A percentile compares a stretch with the other conserved stretches of the same genome.
Evolutionary conservation across 1,139 yeast species (phyloP).

Genomic region (Yamadazyma oceani): DNA sequence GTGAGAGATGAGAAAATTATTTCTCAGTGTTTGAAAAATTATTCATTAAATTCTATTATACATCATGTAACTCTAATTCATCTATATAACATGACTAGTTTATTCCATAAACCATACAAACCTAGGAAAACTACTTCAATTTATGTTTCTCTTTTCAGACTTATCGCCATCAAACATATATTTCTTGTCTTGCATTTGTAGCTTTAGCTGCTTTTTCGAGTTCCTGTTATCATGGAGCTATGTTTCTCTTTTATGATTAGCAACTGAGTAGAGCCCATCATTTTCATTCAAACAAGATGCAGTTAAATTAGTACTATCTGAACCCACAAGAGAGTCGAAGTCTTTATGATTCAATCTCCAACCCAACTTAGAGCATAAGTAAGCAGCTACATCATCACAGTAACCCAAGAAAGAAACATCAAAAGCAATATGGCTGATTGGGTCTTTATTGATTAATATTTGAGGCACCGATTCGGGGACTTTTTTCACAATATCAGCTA

Average conservation of each 20-base stretch:
- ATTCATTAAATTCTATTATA: too few relatives aligned
- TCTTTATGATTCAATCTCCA: slow-evolving; percentile 68
- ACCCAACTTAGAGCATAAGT: slow-evolving; percentile 56
- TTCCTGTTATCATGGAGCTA: background rate
- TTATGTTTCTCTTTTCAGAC: background rate
- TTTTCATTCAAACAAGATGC: slow-evolving; percentile 22
- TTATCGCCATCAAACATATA: too few relatives aligned
- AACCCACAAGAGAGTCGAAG: slow-evolving; percentile 21
- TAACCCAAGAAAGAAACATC: slow-evolving; percentile 79
- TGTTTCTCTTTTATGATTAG: slow-evolving; percentile 2
- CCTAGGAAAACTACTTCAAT: too few relatives aligned
- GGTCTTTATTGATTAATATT: slow-evolving; percentile 76
- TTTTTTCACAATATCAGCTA: slow-evolving; percentile 84
- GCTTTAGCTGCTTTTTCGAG: too few relatives aligned
- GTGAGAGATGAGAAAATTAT: background rate
- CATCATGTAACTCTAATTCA: too few relatives aligned
- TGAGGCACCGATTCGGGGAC: slow-evolving; percentile 77
- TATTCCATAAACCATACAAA: too few relatives aligned
- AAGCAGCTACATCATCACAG: slow-evolving; percentile 84
- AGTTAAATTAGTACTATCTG: slow-evolving; percentile 20
- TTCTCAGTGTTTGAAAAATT: too few relatives aligned
- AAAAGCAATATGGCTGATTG: slow-evolving; percentile 76
- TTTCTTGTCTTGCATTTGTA: too few relatives aligned
- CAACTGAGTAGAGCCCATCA: slow-evolving; percentile 20
- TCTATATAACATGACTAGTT: background rate